These are phyloP conservation scores for Rhynchosporium agropyri DNA, from an alignment of 2,329 filamentous ascomycete genomes.

Conservation along the genomic window DNA sequence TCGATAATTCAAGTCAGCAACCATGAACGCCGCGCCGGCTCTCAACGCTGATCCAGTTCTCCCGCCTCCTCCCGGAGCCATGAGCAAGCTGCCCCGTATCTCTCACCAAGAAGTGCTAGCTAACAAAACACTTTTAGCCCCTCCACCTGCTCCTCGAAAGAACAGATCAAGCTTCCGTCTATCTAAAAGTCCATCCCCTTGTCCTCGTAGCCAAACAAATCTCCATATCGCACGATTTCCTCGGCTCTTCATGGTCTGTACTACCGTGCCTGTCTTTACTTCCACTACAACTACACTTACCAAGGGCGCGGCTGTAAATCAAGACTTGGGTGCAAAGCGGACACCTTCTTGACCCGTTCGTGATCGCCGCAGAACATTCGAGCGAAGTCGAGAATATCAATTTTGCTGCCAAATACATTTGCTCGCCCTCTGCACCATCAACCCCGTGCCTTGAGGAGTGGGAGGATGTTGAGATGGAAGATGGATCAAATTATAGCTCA, in stretches of 20 bases:
- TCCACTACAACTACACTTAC: background rate
- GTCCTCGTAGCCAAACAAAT: background rate
- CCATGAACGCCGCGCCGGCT: background rate
- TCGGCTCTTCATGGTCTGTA: background rate
- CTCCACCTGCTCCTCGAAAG: background rate
- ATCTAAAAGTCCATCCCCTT: background rate
- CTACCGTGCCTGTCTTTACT: background rate
- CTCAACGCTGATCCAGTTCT: background rate
- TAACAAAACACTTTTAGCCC: background rate
- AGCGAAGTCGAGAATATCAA: background rate
- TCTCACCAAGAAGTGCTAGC: background rate
- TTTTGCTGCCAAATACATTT: background rate
- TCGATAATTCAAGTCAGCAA: background rate
- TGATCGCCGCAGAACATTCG: background rate
- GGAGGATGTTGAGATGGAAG: background rate
- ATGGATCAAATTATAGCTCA: background rate
- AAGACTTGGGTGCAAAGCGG: background rate
- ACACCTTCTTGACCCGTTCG: background rate
- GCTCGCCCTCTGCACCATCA: background rate
- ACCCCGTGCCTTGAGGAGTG: background rate
- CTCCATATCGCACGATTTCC: background rate
- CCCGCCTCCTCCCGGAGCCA: background rate
- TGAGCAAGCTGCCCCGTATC: background rate
- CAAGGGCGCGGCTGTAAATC: background rate
- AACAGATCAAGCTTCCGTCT: background rate